Base-by-base conservation (phyloP, 1,284 basidiomycete species). In the Irpex rosettiformis region DNA sequence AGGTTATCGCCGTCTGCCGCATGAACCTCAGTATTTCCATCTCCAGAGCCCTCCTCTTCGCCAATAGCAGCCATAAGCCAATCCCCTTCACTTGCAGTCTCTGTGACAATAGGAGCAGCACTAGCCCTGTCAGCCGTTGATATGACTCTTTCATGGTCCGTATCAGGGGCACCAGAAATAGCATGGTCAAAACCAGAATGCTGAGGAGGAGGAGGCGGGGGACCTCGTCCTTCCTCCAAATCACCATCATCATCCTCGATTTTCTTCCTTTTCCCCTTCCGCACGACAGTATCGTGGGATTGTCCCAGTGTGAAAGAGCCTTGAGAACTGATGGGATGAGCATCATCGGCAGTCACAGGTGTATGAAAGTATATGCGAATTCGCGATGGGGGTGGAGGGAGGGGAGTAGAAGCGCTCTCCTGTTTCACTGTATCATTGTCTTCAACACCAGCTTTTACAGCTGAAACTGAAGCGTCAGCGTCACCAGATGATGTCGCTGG, bases 291-390 rank as follows among this genome's bases (percentile, higher is more conserved):
- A 55, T 81, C 78, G 53, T 76, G 71, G 62, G 77, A 72, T 59
- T 74, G 75, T 24, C 58, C 65, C 70, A 79, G 73, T 51, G 74
- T 70, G 64, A 73, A 71, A 52, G 75, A 72, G 24, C 70, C 58
- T 67, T 78, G 79, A 67, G 86, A 81, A 61, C 84, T 79, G 69
- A 89, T 84, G 42, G 86, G 84, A 69, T 83, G 85, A 61, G 85
- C 79, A 73, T 91, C 89, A 76, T 91, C 89, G 66, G 85, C 79
- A 64, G 87, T 83, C 59, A 89, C 87, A 61, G 89, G 90, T 25
- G 89, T 91, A 75, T 92, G 90, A 78, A 93, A 93, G 77, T 93
- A 93, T 61, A 93, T 89, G 65, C 89, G 86, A 67, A 93, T 85
- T 61, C 90, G 85, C 49, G 88, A 89, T 49, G 88, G 86, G 54